These are phyloP conservation scores for Beauveria sp. DNA, from an alignment of 2,329 filamentous ascomycete genomes.

Conservation along the genomic window DNA sequence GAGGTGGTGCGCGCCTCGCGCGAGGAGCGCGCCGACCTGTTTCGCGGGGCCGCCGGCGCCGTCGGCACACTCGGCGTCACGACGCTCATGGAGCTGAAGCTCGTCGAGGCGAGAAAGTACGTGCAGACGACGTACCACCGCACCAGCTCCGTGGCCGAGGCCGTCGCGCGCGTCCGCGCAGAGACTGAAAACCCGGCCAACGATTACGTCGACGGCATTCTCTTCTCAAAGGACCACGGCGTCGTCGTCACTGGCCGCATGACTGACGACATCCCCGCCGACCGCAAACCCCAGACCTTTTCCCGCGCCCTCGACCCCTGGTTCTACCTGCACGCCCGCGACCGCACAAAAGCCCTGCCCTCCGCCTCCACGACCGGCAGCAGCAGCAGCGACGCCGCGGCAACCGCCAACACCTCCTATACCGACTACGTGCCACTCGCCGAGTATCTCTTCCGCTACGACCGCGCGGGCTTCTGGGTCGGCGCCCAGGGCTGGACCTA, in stretches of 20 bases:
- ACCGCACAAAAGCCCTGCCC: conserved; percentile 27
- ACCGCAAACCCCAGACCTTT: conserved; percentile 43
- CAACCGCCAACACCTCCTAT: conserved; percentile 16
- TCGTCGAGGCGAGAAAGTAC: conserved; percentile 52
- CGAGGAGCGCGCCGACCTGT: conserved; percentile 45
- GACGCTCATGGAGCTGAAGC: conserved; percentile 57
- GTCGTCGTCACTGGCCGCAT: conserved; percentile 60
- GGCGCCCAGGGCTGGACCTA: conserved; percentile 59
- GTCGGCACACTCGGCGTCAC: conserved; percentile 62
- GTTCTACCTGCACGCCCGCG: conserved; percentile 66
- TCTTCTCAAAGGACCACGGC: conserved; percentile 54
- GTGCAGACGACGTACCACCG: conserved; percentile 58
- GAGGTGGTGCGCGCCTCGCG: conserved; percentile 48
- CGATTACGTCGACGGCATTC: conserved; percentile 69
- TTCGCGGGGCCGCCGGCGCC: conserved; percentile 57
- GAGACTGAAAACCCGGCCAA: conserved; percentile 37
- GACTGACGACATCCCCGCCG: conserved; percentile 42
- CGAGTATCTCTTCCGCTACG: conserved; percentile 71
- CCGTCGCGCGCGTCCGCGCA: conserved; percentile 40
- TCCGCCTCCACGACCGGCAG: conserved; percentile 14
- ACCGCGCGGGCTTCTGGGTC: conserved; percentile 70
- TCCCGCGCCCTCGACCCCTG: conserved; percentile 59
- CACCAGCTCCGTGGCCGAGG: conserved; percentile 38
- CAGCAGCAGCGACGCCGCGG: background rate
- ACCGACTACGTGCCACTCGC: conserved; percentile 57